phyloP scores from a whole-genome alignment of 2,329 filamentous ascomycete species.

The Penicillium sp. region DNA sequence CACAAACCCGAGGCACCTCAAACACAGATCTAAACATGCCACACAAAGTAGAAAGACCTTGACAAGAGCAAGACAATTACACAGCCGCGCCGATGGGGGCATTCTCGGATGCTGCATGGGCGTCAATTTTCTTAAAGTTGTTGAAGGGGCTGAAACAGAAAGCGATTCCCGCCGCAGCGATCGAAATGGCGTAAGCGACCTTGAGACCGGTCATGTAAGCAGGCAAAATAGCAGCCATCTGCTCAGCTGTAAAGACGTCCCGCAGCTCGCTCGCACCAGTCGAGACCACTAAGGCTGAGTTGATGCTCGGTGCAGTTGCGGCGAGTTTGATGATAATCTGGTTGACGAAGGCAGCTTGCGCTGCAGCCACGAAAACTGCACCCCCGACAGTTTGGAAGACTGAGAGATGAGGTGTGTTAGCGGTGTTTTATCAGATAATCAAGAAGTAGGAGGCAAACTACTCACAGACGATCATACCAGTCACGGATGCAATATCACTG shows the following conservation, averaged over 20 bases:
- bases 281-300: background rate
- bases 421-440: background rate
- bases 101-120: background rate
- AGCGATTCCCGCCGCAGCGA: background rate
- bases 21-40: background rate
- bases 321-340: background rate
- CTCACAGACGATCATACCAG: background rate
- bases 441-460: background rate
- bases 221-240: background rate
- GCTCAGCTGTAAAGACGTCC: background rate
- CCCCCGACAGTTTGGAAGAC: constrained; percentile 8
- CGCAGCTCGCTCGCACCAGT: background rate
- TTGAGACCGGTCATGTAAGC: background rate
- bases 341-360: constrained; percentile 10
- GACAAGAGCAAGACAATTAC: background rate
- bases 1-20: background rate
- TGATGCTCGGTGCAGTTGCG: background rate
- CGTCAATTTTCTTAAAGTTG: background rate
- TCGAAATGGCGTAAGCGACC: background rate
- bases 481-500: background rate
- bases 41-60: background rate
- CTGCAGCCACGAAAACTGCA: constrained; percentile 9
- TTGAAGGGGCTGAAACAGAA: background rate
- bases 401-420: background rate
- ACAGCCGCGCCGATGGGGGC: background rate